phyloP scores from a whole-genome alignment of 305 asterid genomes.

The Petunia hybrid region DNA sequence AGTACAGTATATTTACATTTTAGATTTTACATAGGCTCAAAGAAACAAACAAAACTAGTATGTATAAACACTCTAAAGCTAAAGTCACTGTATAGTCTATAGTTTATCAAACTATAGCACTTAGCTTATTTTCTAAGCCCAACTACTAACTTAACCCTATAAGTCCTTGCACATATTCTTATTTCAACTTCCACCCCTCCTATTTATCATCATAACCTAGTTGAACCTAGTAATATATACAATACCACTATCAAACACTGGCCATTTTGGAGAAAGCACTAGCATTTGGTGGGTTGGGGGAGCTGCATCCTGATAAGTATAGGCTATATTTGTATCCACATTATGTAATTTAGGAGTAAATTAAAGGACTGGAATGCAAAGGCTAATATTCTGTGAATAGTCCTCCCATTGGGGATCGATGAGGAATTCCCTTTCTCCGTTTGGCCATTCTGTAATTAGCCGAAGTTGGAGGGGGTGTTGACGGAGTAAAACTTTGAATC shows the following conservation, averaged over 20 bases:
- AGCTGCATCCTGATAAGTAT: background rate
- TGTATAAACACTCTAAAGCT: constrained; percentile 37
- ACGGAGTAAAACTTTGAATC: constrained; percentile 66
- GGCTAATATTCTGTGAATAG: constrained; percentile 53
- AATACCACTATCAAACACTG: constrained; percentile 33
- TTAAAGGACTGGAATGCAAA: constrained; percentile 24
- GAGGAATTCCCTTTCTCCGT: constrained; percentile 85
- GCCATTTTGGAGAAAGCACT: constrained; percentile 39
- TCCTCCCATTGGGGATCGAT: constrained; percentile 79
- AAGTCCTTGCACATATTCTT: constrained; percentile 35
- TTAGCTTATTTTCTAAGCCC: constrained; percentile 31
- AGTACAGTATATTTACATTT: constrained; percentile 44
- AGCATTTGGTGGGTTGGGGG: constrained; percentile 17
- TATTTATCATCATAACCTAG: constrained; percentile 34
- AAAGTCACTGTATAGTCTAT: constrained; percentile 33
- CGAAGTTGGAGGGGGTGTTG: constrained; percentile 76
- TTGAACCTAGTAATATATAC: constrained; percentile 41
- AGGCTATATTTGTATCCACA: constrained; percentile 28
- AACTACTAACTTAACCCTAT: constrained; percentile 5
- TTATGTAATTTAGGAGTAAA: constrained; percentile 34
- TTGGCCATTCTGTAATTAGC: constrained; percentile 57
- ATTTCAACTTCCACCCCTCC: constrained; percentile 33
- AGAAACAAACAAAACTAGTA: constrained; percentile 5
- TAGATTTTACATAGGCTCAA: background rate
- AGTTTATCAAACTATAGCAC: constrained; percentile 24